phyloP scores from a whole-genome alignment of 768 basidiomycete species.

The Macrolepiota fuliginosa region DNA sequence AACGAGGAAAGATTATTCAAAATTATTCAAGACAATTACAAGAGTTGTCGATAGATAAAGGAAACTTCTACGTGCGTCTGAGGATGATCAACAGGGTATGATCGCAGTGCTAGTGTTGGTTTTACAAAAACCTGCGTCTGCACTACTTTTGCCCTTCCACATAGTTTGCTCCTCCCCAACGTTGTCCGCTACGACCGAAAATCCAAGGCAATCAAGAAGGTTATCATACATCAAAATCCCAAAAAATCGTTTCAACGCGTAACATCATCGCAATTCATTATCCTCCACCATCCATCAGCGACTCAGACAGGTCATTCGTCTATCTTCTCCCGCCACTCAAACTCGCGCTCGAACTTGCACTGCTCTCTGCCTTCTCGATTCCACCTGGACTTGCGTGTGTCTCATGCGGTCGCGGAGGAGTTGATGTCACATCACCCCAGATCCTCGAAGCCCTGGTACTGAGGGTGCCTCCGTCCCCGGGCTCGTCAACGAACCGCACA shows the following conservation, averaged over 20 bases:
- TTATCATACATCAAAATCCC: not conserved
- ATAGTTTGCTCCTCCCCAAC: not conserved
- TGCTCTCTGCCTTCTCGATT: conserved; percentile 6
- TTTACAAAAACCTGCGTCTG: not conserved
- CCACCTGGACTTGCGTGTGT: not conserved
- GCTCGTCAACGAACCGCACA: conserved; percentile 31
- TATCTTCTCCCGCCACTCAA: not conserved
- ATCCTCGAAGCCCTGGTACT: conserved; percentile 2
- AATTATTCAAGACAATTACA: not conserved
- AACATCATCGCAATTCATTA: not conserved
- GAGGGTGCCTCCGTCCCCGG: not conserved
- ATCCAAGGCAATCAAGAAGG: not conserved
- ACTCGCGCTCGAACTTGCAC: not conserved
- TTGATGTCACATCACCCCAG: not conserved
- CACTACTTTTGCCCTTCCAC: not conserved
- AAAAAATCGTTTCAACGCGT: not conserved
- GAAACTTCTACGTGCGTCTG: not conserved
- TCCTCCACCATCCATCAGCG: not conserved
- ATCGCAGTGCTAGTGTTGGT: not conserved
- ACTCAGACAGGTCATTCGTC: not conserved
- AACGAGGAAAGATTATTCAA: not conserved
- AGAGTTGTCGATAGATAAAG: not conserved
- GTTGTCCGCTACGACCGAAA: not conserved
- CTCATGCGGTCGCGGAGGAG: not conserved
- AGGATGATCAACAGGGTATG: not conserved